Evolutionary conservation across 2,329 filamentous ascomycete genomes (phyloP), one percentile per base, ranked within the genome.

Genomic region (Graphilbum ipis-grandicollis): DNA sequence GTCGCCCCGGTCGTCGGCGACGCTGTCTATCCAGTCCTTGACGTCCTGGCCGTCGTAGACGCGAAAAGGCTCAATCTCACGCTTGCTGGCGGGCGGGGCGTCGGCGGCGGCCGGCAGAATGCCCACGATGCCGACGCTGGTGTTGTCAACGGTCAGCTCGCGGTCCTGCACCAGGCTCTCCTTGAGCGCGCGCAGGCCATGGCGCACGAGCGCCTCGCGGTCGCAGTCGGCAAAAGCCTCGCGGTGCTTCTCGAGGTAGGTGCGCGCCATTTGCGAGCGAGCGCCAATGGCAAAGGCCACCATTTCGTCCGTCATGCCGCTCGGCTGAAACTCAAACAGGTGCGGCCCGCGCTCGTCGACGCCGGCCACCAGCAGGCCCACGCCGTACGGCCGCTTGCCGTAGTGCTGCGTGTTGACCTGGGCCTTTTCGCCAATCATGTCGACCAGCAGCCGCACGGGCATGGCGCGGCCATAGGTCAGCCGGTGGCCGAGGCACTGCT

Each of bases 361-460:
- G 45, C 90, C 90, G 1, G 86, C 85, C 36, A 96, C 80, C 41
- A 98, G 68, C 44, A 96, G 66, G 12, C 90, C 88, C 7, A 98
- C 88, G 52, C 88, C 88, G 60, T 98, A 98, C 13, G 88, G 88
- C 50, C 90, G 79, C 63, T 84, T 88, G 55, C 88, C 88, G 65
- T 94, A 94, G 54, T 93, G 79, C 63, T 98, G 90, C 32, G 90
- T 98, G 69, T 96, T 96, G 53, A 80, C 79, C 67, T 98, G 90
- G 34, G 90, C 90, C 60, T 93, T 90, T 58, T 93, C 85, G 50
- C 82, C 88, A 54, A 98, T 94, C 60, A 88, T 79, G 46, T 76
- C 71, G 48, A 93, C 86, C 50, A 96, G 83, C 44, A 81, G 79
- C 52, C 84, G 79, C 54, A 96, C 67, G 23, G 85, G 83, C 56